These are phyloP conservation scores for Paulownia fortunei DNA, from an alignment of 257 asterid genomes.

Conservation along the genomic window DNA sequence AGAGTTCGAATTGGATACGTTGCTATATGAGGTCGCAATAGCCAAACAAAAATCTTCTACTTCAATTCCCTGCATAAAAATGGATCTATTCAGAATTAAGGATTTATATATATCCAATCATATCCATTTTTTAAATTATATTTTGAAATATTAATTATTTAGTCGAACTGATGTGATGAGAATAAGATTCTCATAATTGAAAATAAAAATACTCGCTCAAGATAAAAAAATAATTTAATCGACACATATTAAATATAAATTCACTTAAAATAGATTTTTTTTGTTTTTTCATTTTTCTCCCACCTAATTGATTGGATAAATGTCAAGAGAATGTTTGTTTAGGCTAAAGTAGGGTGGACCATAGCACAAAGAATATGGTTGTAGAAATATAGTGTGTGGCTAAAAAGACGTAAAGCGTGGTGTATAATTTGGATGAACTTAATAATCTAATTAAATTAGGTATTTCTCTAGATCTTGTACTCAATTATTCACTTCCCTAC, in stretches of 20 bases:
- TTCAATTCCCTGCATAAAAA: background rate
- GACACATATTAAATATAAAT: too few relatives aligned
- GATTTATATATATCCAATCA: background rate
- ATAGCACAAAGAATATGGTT: background rate
- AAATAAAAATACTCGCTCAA: too few relatives aligned
- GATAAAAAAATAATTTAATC: too few relatives aligned
- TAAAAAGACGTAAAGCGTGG: background rate
- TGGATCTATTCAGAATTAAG: too few relatives aligned
- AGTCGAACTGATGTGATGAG: too few relatives aligned
- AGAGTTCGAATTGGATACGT: background rate
- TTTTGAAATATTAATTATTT: too few relatives aligned
- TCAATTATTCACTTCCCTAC: background rate
- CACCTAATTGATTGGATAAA: background rate
- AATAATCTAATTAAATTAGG: background rate
- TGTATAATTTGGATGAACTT: background rate
- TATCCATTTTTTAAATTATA: background rate
- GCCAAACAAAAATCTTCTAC: background rate
- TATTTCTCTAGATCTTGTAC: background rate
- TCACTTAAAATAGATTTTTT: too few relatives aligned
- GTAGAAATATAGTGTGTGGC: background rate
- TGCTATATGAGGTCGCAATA: background rate
- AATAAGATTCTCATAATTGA: too few relatives aligned
- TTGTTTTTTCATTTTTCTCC: background rate
- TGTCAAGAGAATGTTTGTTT: background rate
- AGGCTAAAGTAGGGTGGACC: background rate